Base-by-base conservation (phyloP, 1,139 yeast species). In the Yamadazyma oceani region DNA sequence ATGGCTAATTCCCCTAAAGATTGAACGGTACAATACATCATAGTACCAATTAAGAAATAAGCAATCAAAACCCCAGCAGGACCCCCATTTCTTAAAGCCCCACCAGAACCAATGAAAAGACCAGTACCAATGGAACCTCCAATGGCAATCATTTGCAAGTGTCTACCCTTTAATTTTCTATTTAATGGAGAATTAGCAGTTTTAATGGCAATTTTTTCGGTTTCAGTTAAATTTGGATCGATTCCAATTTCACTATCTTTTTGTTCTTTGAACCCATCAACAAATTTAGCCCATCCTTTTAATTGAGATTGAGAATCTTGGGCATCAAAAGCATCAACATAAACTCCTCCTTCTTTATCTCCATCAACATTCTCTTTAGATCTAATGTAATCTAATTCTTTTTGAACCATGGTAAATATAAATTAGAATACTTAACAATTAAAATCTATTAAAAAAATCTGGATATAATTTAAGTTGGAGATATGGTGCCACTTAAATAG, bases 121-220 rank as follows among this genome's bases (percentile, higher is more conserved):
- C 89, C 90, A 6, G 94, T 85, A 62, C 96, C 95, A 46, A 87
- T 85, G 37, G 88, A 75, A 46, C 95, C 95, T 55, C 95, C 95
- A 51, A 87, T 81, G 34, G 95, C 94, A 57, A 87, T 82, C 87
- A 86, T 84, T 55, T 83, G 85, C 50, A 86, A 65, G 68, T 85
- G 80, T 64, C 86, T 71, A 32, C 64, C 69, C 48, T 81, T 80
- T 40, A 85, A 70, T 31, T 76, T 69, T 55, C 87, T 71, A 35
- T 79, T 67, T 44, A 86, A 73, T 2, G 95, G 95, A 17, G 90
- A 71, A 53, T 75, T 74, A 16, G 90, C 85, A 22, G 89, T 78
- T 45, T 73, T 64, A 24, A 78, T 60, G 37, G 86, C 85, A 34
- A 84, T 77, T 54, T 73, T 80, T 62, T 87, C 94, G 25, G 78